Base-by-base conservation (phyloP, 2,329 filamentous ascomycete genomes). In the Trichoderma asperellum region DNA sequence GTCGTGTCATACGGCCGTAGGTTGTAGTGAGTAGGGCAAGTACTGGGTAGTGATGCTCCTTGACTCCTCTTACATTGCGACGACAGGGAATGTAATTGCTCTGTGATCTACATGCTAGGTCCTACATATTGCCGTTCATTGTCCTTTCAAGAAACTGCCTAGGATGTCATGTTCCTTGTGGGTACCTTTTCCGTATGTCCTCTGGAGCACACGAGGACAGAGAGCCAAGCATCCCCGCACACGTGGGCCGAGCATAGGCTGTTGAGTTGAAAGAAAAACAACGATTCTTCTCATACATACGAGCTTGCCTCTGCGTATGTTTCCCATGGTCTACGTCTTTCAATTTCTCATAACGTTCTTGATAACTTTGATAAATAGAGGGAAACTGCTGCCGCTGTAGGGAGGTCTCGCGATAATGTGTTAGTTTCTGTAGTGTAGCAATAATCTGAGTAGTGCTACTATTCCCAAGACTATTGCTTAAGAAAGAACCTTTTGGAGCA, bases 181-280 rank as follows among this genome's bases (percentile, higher is more conserved):
- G 40, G 21, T 49, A 49, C 47, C 47, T 5, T 21, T 12, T 11
- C 47, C 18, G 18, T 21, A 24, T 49, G n/a, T 21, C 47, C 14
- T 16, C 24, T 40, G 16, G 27, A 49, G 43, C 37, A 47, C 12
- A 32, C 12, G 21, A 32, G 18, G 40, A 10, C 16, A 8, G 40
- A 7, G 40, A 53, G 27, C 27, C 10, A 14, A 10, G 27, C 27
- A 55, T 55, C 52, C 52, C 52, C 27, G 21, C 52, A 55, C 63
- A 66, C 63, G 63, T 66, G 63, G 63, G 63, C 63, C 37, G 37
- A 34, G 63, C 32, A 66, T 66, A 66, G 63, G 63, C 53, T 66
- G 27, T 21, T 43, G 40, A 57, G 52, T n/a, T 24, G 24, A 18
- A 10, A 35, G 24, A 29, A 27, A 40, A 14, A 40, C 16, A 43